A percentile compares a stretch with the other conserved stretches of the same genome.
These are phyloP conservation scores for Boletus rubescentipes DNA, from an alignment of 768 basidiomycete species.

Conservation along the genomic window DNA sequence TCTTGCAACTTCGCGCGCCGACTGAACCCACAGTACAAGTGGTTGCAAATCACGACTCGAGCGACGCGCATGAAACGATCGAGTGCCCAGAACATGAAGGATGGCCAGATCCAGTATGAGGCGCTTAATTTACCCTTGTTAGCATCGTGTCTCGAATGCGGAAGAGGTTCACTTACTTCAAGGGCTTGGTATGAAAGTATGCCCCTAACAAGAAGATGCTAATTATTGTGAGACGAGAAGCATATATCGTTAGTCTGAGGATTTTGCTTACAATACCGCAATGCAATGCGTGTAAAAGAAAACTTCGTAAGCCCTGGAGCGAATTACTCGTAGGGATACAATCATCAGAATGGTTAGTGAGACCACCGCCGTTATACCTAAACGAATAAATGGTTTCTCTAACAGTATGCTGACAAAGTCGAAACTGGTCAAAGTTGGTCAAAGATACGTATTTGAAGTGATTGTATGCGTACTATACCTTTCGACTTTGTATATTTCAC, in stretches of 20 bases:
- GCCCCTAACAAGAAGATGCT: conserved; percentile 38
- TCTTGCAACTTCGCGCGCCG: conserved; percentile 30
- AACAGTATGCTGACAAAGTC: neutral
- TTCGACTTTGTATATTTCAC: conserved; percentile 1
- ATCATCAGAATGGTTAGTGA: conserved; percentile 45
- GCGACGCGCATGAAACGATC: conserved; percentile 51
- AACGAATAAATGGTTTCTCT: conserved; percentile 20
- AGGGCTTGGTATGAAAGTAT: conserved; percentile 40
- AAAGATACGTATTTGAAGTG: neutral
- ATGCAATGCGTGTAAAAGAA: conserved; percentile 52
- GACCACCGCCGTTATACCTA: conserved; percentile 37
- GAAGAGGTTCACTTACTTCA: conserved; percentile 9
- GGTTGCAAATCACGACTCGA: conserved; percentile 46
- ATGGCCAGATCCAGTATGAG: conserved; percentile 33
- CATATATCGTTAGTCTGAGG: no score
- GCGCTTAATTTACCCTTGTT: conserved; percentile 1
- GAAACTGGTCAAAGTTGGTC: conserved; percentile 1
- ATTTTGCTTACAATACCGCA: conserved; percentile 38
- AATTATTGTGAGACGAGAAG: conserved; percentile 5
- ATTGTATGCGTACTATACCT: conserved; percentile 2
- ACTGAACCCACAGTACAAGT: conserved; percentile 36
- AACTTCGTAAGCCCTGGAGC: conserved; percentile 47
- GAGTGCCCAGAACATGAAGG: conserved; percentile 35
- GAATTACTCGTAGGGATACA: conserved; percentile 49
- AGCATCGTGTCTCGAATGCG: neutral